These are phyloP conservation scores for Symbiodinium natans DNA, from an alignment of 73 alveolate species.

Conservation along the genomic window DNA sequence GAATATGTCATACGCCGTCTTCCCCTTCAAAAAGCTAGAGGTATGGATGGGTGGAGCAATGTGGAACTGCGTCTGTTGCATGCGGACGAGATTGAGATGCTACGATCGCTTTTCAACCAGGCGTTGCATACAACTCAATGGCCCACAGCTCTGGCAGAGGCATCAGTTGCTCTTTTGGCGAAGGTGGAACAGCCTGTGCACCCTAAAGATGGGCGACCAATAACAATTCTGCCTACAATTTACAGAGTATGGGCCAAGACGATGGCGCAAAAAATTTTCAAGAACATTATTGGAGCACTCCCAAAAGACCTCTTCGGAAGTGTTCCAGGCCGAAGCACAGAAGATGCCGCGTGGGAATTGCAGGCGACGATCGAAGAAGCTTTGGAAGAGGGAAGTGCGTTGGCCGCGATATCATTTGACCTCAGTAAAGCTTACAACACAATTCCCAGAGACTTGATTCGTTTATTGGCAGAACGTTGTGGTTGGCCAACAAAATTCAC, in stretches of 20 bases:
- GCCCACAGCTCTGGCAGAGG: not conserved
- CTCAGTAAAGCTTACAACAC: not conserved
- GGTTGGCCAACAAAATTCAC: not conserved
- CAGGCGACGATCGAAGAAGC: not conserved
- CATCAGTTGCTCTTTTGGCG: not conserved
- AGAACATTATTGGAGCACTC: not conserved
- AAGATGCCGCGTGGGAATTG: not conserved
- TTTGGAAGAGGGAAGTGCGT: not conserved
- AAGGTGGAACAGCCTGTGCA: not conserved
- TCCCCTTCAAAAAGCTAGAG: too few relatives aligned
- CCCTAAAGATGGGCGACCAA: not conserved
- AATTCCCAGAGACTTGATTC: not conserved
- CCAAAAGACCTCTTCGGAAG: not conserved
- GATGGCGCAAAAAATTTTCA: not conserved
- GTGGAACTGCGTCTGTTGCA: too few relatives aligned
- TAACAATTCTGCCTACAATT: not conserved
- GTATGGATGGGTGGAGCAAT: too few relatives aligned
- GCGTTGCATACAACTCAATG: too few relatives aligned
- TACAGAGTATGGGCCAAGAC: not conserved
- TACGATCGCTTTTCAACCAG: too few relatives aligned
- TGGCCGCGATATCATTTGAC: too few relatives aligned
- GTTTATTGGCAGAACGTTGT: not conserved
- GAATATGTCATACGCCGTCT: too few relatives aligned
- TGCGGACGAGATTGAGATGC: too few relatives aligned
- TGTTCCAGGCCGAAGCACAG: not conserved